phyloP scores from a whole-genome alignment of 2,329 filamentous ascomycete species.

The Aspergillus latus region DNA sequence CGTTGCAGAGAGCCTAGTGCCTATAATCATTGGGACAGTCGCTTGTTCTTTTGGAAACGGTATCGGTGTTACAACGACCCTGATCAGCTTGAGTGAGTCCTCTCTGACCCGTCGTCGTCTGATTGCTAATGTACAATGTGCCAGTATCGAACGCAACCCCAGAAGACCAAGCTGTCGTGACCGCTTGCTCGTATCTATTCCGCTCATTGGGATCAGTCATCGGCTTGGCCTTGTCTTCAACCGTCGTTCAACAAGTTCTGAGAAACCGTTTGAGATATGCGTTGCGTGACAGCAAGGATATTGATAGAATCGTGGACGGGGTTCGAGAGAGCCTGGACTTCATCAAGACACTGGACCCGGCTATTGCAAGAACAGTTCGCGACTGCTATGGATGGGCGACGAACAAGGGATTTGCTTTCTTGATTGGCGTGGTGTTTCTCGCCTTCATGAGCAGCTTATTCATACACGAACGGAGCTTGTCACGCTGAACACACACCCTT shows the following conservation, averaged over 20 bases:
- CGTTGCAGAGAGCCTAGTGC: constrained; percentile 49
- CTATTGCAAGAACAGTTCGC: constrained; percentile 59
- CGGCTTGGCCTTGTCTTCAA: constrained; percentile 68
- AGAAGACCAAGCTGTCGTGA: constrained; percentile 70
- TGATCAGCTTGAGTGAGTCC: constrained; percentile 63
- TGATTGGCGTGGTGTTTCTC: constrained; percentile 52
- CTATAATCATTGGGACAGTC: constrained; percentile 59
- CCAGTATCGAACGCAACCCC: constrained; percentile 65
- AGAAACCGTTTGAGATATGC: constrained; percentile 55
- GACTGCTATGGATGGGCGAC: constrained; percentile 64
- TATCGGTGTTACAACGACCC: constrained; percentile 67
- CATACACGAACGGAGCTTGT: constrained; percentile 59
- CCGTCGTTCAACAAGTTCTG: constrained; percentile 69
- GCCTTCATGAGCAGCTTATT: constrained; percentile 50
- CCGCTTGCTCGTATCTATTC: constrained; percentile 79
- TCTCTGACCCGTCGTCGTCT: not conserved
- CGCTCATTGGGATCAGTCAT: constrained; percentile 67
- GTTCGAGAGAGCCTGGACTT: constrained; percentile 71
- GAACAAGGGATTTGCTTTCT: constrained; percentile 52
- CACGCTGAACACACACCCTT: constrained; percentile 24
- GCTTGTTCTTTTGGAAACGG: constrained; percentile 56
- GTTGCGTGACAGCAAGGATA: constrained; percentile 59
- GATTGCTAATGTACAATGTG: constrained; percentile 9
- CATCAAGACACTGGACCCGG: constrained; percentile 64
- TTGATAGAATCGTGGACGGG: constrained; percentile 64